Evolutionary conservation across 2,329 filamentous ascomycete species (phyloP).

Genomic region (Thermochaetoides dissita): DNA sequence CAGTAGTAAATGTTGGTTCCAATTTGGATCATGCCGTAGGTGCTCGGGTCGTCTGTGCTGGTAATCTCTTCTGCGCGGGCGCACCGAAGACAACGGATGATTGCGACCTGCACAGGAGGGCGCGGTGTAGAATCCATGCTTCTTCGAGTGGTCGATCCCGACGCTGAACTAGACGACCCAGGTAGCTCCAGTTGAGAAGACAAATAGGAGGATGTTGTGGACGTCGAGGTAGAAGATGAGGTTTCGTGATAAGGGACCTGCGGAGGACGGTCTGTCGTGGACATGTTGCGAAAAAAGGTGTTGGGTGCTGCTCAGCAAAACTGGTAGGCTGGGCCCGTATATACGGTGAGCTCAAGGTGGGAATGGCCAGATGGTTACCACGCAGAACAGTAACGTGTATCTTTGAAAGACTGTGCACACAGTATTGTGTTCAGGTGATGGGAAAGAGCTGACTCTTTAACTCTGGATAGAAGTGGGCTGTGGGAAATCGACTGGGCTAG

Average conservation of each 20-base stretch:
- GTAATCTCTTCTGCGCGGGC: constrained; percentile 46
- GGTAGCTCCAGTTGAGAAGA: constrained; percentile 18
- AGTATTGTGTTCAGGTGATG: no score
- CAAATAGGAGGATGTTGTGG: constrained; percentile 24
- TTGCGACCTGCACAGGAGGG: constrained; percentile 40
- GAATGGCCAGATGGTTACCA: no score
- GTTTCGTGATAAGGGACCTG: constrained; percentile 22
- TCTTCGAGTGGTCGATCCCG: constrained; percentile 22
- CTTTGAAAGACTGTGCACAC: no score
- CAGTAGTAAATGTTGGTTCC: constrained; percentile 55
- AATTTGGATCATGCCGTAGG: constrained; percentile 50
- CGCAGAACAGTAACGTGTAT: no score
- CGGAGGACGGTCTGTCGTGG: constrained; percentile 10
- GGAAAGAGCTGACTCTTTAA: no score
- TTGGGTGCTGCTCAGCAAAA: no score
- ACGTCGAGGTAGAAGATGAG: constrained; percentile 23
- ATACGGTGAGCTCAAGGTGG: no score
- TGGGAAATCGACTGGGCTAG: no score
- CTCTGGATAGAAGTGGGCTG: no score
- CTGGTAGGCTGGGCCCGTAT: no score
- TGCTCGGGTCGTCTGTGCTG: constrained; percentile 42
- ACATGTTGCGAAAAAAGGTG: no score
- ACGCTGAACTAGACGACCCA: constrained; percentile 18
- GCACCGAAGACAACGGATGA: constrained; percentile 50
- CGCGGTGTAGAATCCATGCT: constrained; percentile 35